phyloP scores from a whole-genome alignment of 805 yeast genomes.

The Zygosaccharomyces siamensis region DNA sequence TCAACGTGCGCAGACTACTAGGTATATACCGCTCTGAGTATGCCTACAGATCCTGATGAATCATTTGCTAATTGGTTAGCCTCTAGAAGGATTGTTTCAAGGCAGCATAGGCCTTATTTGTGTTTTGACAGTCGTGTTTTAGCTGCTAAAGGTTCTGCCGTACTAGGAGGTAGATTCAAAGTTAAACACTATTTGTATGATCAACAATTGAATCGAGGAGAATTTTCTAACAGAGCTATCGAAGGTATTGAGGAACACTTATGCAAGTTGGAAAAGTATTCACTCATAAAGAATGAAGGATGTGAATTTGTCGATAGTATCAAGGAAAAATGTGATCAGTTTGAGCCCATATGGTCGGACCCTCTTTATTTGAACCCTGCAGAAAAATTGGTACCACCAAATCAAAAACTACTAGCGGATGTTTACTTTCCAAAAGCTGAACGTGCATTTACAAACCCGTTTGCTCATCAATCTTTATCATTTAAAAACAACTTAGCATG shows the following conservation, averaged over 20 bases:
- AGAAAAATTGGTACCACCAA: constrained; percentile 17
- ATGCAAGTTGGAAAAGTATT: constrained; percentile 6
- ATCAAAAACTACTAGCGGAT: constrained; percentile 19
- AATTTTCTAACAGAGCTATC: constrained; percentile 2
- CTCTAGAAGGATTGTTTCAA: constrained; percentile 11
- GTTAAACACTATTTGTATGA: constrained; percentile 4
- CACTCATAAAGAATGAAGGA: constrained; percentile 8
- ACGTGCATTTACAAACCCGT: constrained; percentile 1
- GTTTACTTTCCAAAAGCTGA: constrained; percentile 5
- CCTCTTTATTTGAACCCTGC: constrained; percentile 21
- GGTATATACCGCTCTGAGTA: background rate
- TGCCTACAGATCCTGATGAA: constrained; percentile 8
- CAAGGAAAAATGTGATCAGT: constrained; percentile 10
- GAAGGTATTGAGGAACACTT: constrained; percentile 9
- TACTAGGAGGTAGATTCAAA: background rate
- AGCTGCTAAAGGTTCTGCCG: constrained; percentile 1
- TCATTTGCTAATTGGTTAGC: constrained; percentile 12
- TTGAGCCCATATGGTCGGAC: constrained; percentile 25
- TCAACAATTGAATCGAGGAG: background rate
- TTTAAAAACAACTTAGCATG: constrained; percentile 16
- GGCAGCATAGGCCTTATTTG: constrained; percentile 4
- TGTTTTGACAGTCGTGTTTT: constrained; percentile 10
- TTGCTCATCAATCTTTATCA: background rate
- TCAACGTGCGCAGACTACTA: background rate
- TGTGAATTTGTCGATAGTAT: constrained; percentile 8